These are phyloP conservation scores for Daedaleopsis sinensis DNA, from an alignment of 768 basidiomycete genomes.

Conservation along the genomic window DNA sequence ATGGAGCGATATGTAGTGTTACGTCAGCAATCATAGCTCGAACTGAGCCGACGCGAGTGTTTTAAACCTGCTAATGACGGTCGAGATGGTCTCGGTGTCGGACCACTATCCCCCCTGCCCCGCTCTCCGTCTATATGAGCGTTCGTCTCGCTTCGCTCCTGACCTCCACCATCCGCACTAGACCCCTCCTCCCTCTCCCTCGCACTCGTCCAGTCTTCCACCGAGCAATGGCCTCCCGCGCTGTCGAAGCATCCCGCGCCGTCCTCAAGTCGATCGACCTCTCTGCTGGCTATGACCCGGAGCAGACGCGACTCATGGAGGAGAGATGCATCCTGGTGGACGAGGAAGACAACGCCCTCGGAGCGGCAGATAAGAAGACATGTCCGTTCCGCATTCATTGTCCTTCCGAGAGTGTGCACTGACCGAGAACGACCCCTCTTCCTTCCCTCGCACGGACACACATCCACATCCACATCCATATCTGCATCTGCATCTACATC, in stretches of 20 bases:
- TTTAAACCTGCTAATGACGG: constrained; percentile 4
- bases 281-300: constrained; percentile 76
- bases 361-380: constrained; percentile 93
- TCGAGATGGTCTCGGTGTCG: constrained; percentile 17
- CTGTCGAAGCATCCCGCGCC: constrained; percentile 61
- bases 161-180: constrained; percentile 36
- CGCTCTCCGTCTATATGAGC: constrained; percentile 18
- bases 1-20: not conserved
- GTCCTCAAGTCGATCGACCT: constrained; percentile 78
- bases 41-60: not conserved
- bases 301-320: constrained; percentile 95
- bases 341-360: constrained; percentile 81
- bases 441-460: constrained; percentile 1
- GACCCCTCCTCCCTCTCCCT: constrained; percentile 3
- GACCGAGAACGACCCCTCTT: constrained; percentile 1
- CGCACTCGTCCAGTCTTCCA: constrained; percentile 1
- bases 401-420: not conserved
- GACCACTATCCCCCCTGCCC: constrained; percentile 11
- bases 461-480: not conserved
- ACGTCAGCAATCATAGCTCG: not conserved
- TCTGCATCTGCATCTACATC: too few relatives aligned
- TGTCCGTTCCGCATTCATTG: constrained; percentile 54
- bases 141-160: constrained; percentile 17
- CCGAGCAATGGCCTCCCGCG: constrained; percentile 49
- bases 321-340: constrained; percentile 93